Evolutionary conservation across 2,329 filamentous ascomycete species (phyloP).

Genomic region (Hypoxylon sp.): DNA sequence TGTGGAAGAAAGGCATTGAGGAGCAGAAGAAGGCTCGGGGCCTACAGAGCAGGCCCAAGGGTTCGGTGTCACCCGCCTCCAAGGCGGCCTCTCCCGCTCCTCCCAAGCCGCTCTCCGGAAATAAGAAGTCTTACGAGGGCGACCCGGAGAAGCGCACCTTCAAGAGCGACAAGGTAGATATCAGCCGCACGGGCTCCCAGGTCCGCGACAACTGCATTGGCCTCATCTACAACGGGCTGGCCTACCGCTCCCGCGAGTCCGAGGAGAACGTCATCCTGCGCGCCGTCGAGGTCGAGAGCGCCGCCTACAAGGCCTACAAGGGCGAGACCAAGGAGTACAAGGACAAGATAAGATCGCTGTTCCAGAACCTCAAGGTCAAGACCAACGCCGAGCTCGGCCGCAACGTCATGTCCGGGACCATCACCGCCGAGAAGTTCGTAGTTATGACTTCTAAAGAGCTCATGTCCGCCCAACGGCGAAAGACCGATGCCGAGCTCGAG

Average conservation of each 20-base stretch:
- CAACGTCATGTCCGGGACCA: conserved; percentile 81
- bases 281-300: conserved; percentile 85
- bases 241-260: conserved; percentile 78
- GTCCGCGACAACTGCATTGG: conserved; percentile 89
- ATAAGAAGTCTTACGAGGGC: conserved; percentile 68
- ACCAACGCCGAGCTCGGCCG: conserved; percentile 83
- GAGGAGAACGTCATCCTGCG: conserved; percentile 79
- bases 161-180: conserved; percentile 84
- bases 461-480: conserved; percentile 86
- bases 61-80: conserved; percentile 67
- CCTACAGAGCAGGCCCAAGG: conserved; percentile 60
- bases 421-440: conserved; percentile 81
- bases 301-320: conserved; percentile 78
- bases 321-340: conserved; percentile 84
- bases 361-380: conserved; percentile 94
- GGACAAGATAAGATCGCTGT: conserved; percentile 90
- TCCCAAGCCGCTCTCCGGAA: conserved; percentile 67
- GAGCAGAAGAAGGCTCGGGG: conserved; percentile 68
- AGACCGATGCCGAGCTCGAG: conserved; percentile 81
- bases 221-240: conserved; percentile 92
- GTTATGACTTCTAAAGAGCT: conserved; percentile 91
- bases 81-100: conserved; percentile 56
- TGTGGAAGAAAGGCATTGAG: conserved; percentile 87
- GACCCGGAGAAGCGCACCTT: conserved; percentile 85
- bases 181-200: conserved; percentile 79